Conservation (phyloP, 768 basidiomycete species). For the Hortiboletus flavorubellus region DNA sequence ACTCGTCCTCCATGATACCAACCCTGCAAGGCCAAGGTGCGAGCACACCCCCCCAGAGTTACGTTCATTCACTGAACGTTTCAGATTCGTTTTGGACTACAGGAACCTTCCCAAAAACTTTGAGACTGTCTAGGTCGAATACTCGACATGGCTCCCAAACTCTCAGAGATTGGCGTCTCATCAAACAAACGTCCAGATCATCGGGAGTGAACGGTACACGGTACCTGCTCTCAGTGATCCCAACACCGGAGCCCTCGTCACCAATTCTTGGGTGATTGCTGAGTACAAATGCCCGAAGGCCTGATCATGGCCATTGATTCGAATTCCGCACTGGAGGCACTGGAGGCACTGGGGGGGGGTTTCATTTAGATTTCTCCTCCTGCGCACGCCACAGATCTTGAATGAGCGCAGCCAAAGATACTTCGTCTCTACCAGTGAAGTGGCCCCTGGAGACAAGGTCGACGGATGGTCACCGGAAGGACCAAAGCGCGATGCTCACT, state of each 20-base stretch:
- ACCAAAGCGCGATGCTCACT: slow-evolving; percentile 31
- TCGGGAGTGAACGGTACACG: slow-evolving; percentile 25
- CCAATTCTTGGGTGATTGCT: slow-evolving; percentile 33
- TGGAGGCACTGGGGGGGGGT: not conserved
- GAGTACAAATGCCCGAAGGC: slow-evolving; percentile 28
- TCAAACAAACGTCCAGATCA: slow-evolving; percentile 14
- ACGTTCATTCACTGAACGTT: not conserved
- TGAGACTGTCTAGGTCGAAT: slow-evolving; percentile 35
- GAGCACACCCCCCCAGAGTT: not conserved
- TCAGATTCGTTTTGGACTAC: slow-evolving; percentile 31
- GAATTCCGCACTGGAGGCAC: not conserved
- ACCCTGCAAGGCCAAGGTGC: slow-evolving; percentile 38
- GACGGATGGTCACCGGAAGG: slow-evolving; percentile 39
- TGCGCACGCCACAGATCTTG: slow-evolving; percentile 29
- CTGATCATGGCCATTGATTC: slow-evolving; percentile 24
- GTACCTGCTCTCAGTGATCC: slow-evolving; percentile 35
- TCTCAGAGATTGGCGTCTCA: slow-evolving; percentile 27
- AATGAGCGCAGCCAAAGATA: slow-evolving; percentile 34
- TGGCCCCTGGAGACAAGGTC: slow-evolving; percentile 32
- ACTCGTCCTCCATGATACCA: slow-evolving; percentile 38
- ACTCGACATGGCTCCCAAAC: slow-evolving; percentile 28
- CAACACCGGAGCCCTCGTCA: slow-evolving; percentile 25
- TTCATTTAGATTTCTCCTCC: slow-evolving; percentile 13
- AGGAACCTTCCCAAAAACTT: slow-evolving; percentile 32
- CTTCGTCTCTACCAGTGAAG: slow-evolving; percentile 37